phyloP scores from a whole-genome alignment of 2,329 filamentous ascomycete genomes.

The Fusarium sp. region DNA sequence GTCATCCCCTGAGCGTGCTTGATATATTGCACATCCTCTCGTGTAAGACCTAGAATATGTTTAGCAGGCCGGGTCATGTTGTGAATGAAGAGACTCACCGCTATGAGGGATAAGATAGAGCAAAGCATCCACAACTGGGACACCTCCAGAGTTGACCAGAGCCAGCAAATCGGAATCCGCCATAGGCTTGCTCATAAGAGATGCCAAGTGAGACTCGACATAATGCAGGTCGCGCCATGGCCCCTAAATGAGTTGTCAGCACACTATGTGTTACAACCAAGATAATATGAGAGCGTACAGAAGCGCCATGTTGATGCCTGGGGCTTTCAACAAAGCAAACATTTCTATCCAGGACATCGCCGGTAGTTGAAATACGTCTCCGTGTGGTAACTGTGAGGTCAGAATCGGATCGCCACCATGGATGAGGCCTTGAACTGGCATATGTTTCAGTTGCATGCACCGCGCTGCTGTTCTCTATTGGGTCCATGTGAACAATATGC shows the following conservation, averaged over 20 bases:
- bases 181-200: constrained; percentile 59
- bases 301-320: constrained; percentile 63
- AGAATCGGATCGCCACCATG: constrained; percentile 85
- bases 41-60: constrained; percentile 44
- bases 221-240: constrained; percentile 72
- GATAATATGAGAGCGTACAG: constrained; percentile 52
- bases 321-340: constrained; percentile 91
- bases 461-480: constrained; percentile 53
- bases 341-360: constrained; percentile 86
- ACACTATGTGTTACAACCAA: not conserved
- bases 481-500: constrained; percentile 93
- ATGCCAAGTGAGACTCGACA: constrained; percentile 62
- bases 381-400: constrained; percentile 66
- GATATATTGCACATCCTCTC: constrained; percentile 72
- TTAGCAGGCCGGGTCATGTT: not conserved
- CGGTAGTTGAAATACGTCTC: constrained; percentile 70
- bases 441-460: constrained; percentile 69
- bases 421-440: constrained; percentile 84
- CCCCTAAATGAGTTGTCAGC: constrained; percentile 60
- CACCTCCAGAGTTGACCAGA: constrained; percentile 81
- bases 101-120: constrained; percentile 78
- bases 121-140: constrained; percentile 82
- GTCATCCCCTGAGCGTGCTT: constrained; percentile 73
- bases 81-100: constrained; percentile 54
- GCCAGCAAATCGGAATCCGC: constrained; percentile 77